Evolutionary conservation across 169 alveolate species (phyloP).

Genomic region (Plasmodium yoelii): DNA sequence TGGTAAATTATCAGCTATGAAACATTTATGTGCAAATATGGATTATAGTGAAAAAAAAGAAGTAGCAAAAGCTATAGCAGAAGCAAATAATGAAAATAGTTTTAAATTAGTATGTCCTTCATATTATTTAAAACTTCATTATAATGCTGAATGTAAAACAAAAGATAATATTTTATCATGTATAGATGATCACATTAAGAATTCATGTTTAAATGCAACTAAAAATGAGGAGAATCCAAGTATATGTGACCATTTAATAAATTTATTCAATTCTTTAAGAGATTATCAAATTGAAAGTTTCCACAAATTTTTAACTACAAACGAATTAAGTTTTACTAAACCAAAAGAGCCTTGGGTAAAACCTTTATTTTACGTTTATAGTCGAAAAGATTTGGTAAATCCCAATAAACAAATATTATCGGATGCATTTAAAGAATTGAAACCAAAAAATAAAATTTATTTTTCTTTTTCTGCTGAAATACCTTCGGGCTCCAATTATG

Average conservation of each 20-base stretch:
- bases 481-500: constrained; percentile 25
- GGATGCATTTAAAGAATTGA: constrained; percentile 12
- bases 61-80: constrained; percentile 10
- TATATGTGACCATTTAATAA: constrained; percentile 45
- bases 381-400: constrained; percentile 12
- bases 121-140: constrained; percentile 31
- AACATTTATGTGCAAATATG: constrained; percentile 21
- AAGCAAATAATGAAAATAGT: background rate
- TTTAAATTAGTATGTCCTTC: constrained; percentile 22
- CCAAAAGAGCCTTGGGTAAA: constrained; percentile 26
- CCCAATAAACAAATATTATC: background rate
- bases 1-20: constrained; percentile 30
- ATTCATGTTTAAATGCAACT: constrained; percentile 8
- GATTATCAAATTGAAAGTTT: constrained; percentile 5
- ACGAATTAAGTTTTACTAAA: constrained; percentile 7
- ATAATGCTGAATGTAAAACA: constrained; percentile 25
- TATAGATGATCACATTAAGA: constrained; percentile 29
- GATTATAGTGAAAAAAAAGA: constrained; percentile 25
- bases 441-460: constrained; percentile 14
- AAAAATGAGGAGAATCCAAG: background rate
- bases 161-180: constrained; percentile 27
- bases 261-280: constrained; percentile 36
- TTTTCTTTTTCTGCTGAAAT: constrained; percentile 35
- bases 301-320: constrained; percentile 11
- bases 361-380: constrained; percentile 31